phyloP scores from a whole-genome alignment of 2,329 filamentous ascomycete species.

The Blastomyces gilchristii region DNA sequence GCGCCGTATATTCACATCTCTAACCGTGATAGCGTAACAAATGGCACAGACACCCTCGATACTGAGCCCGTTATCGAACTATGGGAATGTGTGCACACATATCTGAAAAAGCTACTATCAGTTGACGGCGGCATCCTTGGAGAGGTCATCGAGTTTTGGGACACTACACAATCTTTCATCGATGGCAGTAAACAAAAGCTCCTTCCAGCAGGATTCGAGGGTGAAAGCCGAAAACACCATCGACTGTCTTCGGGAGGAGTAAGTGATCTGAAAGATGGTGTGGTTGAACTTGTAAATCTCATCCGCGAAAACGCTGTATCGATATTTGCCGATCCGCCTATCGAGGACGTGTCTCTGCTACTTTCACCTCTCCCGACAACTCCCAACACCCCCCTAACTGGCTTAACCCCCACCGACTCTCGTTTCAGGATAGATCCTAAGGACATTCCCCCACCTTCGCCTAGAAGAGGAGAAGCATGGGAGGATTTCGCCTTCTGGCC shows the following conservation, averaged over 20 bases:
- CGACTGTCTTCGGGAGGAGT: slow-evolving; percentile 62
- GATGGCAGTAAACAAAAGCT: slow-evolving; percentile 71
- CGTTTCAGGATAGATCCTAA: slow-evolving; percentile 71
- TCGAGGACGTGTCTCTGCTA: slow-evolving; percentile 79
- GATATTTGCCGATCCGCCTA: slow-evolving; percentile 79
- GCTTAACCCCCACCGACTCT: slow-evolving; percentile 52
- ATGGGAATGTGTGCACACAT: slow-evolving; percentile 79
- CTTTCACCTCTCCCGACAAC: slow-evolving; percentile 66
- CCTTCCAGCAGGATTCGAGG: slow-evolving; percentile 70
- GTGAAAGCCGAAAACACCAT: slow-evolving; percentile 72
- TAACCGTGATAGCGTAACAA: slow-evolving; percentile 54
- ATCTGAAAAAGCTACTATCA: slow-evolving; percentile 64
- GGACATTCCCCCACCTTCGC: slow-evolving; percentile 65
- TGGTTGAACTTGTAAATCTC: slow-evolving; percentile 70
- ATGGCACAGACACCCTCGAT: slow-evolving; percentile 58
- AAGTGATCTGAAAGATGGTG: slow-evolving; percentile 62
- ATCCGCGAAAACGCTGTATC: slow-evolving; percentile 67
- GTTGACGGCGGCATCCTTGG: slow-evolving; percentile 66
- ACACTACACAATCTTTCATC: slow-evolving; percentile 81
- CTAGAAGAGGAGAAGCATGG: slow-evolving; percentile 73
- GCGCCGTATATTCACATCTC: slow-evolving; percentile 68
- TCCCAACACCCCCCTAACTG: slow-evolving; percentile 53
- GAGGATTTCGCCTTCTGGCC: slow-evolving; percentile 96
- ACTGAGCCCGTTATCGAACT: slow-evolving; percentile 71
- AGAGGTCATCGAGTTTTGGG: slow-evolving; percentile 89